Evolutionary conservation across 768 basidiomycete species (phyloP).

Genomic region (Peribolospora kevripleyi): DNA sequence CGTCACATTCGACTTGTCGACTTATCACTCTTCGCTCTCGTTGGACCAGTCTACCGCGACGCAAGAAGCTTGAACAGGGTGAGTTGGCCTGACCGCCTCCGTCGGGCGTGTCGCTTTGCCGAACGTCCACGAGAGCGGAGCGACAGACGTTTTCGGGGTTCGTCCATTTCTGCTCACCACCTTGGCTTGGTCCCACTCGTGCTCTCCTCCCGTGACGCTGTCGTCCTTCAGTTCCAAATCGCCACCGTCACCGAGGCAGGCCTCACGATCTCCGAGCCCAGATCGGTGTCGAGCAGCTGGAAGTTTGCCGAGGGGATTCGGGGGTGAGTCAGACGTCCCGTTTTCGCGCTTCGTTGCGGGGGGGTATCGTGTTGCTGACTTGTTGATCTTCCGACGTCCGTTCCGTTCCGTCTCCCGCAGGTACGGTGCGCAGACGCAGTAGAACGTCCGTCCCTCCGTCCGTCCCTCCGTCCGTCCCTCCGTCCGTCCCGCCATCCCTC

Average conservation of each 20-base stretch:
- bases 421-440: conserved; percentile 79
- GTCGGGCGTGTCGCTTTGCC: too few species aligned
- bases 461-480: neutral
- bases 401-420: conserved; percentile 4
- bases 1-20: too few species aligned
- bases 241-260: conserved; percentile 62
- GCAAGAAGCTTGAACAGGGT: conserved; percentile 91
- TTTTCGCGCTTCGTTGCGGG: neutral
- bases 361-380: neutral
- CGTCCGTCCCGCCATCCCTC: neutral
- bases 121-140: neutral
- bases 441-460: conserved; percentile 10
- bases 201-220: neutral
- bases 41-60: conserved; percentile 45
- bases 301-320: conserved; percentile 73
- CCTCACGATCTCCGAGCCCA: conserved; percentile 51
- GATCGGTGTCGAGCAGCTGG: conserved; percentile 58
- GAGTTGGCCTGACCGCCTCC: conserved; percentile 7
- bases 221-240: conserved; percentile 55
- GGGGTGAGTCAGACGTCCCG: conserved; percentile 21
- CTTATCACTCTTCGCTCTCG: too few species aligned
- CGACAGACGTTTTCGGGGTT: neutral
- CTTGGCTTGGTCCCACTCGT: neutral
- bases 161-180: neutral
- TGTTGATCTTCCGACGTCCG: conserved; percentile 1